Conservation (phyloP, 1,284 basidiomycete species). For the Boletus mariae region DNA sequence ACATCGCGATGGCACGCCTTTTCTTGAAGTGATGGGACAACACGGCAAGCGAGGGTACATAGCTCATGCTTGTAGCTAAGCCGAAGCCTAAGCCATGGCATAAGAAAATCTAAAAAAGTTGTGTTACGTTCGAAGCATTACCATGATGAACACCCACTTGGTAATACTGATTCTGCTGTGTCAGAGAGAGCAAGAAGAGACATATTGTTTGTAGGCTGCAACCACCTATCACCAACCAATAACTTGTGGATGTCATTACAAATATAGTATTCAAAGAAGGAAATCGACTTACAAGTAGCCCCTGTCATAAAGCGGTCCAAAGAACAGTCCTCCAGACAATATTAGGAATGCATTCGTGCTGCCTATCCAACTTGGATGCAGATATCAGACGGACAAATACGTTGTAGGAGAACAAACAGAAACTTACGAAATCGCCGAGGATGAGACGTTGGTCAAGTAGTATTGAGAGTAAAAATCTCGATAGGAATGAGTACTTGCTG, state of each 20-base stretch:
- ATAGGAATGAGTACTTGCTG: not conserved
- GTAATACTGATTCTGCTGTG: slow-evolving; percentile 33
- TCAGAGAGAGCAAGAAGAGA: slow-evolving; percentile 38
- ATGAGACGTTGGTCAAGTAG: slow-evolving; percentile 33
- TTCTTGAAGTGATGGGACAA: slow-evolving; percentile 37
- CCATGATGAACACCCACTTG: slow-evolving; percentile 21
- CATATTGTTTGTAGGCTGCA: slow-evolving; percentile 27
- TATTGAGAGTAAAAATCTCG: slow-evolving; percentile 35
- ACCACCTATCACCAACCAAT: slow-evolving; percentile 28
- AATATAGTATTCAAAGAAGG: not conserved
- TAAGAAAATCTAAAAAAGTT: slow-evolving; percentile 31
- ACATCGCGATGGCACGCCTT: slow-evolving; percentile 32
- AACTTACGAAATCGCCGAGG: slow-evolving; percentile 36
- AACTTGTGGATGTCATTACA: slow-evolving; percentile 12
- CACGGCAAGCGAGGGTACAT: slow-evolving; percentile 34
- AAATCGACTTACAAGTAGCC: slow-evolving; percentile 32
- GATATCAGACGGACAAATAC: not conserved
- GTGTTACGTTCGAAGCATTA: not conserved
- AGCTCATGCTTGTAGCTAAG: slow-evolving; percentile 33
- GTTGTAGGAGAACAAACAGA: not conserved
- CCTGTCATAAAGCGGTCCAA: slow-evolving; percentile 35
- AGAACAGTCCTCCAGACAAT: slow-evolving; percentile 35
- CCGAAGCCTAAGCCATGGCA: slow-evolving; percentile 36
- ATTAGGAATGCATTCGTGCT: slow-evolving; percentile 42
- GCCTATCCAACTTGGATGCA: slow-evolving; percentile 45